These are phyloP conservation scores for Phytophthora hybrid DNA, from an alignment of 352 stramenopile genomes.

Conservation along the genomic window DNA sequence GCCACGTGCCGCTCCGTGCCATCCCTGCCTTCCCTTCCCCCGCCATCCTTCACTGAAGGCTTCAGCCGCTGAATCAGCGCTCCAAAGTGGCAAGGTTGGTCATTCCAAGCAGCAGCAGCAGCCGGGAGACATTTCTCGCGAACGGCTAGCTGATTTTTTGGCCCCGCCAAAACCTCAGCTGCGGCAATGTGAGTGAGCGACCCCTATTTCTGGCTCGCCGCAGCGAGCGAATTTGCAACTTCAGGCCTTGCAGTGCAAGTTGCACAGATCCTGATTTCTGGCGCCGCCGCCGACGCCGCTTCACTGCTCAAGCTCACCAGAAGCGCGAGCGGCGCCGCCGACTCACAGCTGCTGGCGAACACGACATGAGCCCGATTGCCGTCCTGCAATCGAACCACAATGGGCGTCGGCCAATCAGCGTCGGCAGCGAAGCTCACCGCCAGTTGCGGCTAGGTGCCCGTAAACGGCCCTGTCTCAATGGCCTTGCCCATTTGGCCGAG, in stretches of 20 bases:
- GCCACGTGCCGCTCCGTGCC: constrained; percentile 1
- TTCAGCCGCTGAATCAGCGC: no score
- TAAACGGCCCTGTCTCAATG: constrained; percentile 20
- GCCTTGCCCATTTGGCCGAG: neutral
- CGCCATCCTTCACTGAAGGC: neutral
- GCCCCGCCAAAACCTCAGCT: neutral
- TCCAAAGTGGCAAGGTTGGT: neutral
- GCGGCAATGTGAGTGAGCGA: neutral
- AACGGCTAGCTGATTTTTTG: constrained; percentile 2
- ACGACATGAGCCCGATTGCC: no score
- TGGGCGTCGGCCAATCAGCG: constrained; percentile 15
- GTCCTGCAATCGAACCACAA: no score
- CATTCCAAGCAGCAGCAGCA: neutral
- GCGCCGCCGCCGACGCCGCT: no score
- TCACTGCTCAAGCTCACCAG: neutral
- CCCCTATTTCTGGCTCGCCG: neutral
- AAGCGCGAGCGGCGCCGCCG: neutral
- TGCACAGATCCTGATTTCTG: no score
- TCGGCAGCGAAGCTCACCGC: constrained; percentile 17
- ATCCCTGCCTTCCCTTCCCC: constrained; percentile 8
- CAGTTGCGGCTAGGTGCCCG: constrained; percentile 3
- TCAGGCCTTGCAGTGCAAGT: no score
- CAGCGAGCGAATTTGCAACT: neutral
- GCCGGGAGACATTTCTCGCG: neutral
- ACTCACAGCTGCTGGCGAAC: no score